Base-by-base conservation (phyloP, 2,329 filamentous ascomycete species). In the Macroventuria anomochaeta region DNA sequence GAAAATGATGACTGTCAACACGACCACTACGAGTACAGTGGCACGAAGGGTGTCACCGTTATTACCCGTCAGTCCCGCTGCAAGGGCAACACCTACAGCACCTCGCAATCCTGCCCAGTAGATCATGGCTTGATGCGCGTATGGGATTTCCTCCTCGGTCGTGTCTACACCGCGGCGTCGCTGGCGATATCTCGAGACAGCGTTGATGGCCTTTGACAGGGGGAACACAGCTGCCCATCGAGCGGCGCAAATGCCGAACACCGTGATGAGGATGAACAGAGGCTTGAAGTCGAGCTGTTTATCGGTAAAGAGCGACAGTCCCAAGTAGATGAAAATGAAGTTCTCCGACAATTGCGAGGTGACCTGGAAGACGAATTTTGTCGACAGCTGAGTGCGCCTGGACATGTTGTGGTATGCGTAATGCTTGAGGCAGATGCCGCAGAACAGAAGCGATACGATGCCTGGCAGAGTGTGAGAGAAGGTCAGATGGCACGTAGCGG, bases 401-500 rank as follows among this genome's bases (percentile, higher is more conserved):
- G 95, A 99, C 95, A 99, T 99, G 80, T 99, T 99, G 82, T 97
- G 97, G 78, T 99, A 99, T 58, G 95, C 95, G 70, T 99, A 99
- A 74, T 99, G 95, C 77, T 99, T 99, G 59, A 99, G 81, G 10
- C 95, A 97, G 65, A 99, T 99, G 49, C 95, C 95, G 75, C 95
- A 99, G 80, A 99, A 99, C 1, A 99, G 82, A 53, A 99, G 81
- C 28, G 95, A 96, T 63, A 99, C 95, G 68, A 99, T 99, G 64
- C 93, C 91, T 95, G 46, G 48, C 15, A 42, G 50, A n/a, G 20
- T 39, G 63, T 62, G 31, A 68, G 68, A 31, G 11, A 2, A 21
- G 2, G 4, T 26, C n/a, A 26, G 7, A 6, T 2, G 1, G 15
- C 15, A 34, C 59, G 58, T n/a, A 1, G 6, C 10, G 8, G 21